These are phyloP conservation scores for Hypoxylon sp. DNA, from an alignment of 2,329 filamentous ascomycete genomes.

Conservation along the genomic window DNA sequence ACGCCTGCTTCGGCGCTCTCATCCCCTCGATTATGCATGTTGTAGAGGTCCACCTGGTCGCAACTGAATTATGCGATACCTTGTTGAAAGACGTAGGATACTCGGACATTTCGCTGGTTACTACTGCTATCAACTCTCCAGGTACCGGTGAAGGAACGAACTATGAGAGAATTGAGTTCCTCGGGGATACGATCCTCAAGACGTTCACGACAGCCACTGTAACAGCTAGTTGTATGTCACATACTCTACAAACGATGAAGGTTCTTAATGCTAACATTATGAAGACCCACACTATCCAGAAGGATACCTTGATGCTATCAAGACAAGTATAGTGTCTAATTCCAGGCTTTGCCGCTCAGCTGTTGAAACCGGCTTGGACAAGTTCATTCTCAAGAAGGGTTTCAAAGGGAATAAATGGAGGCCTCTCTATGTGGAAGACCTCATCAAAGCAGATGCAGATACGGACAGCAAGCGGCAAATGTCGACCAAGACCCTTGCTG, in stretches of 20 bases:
- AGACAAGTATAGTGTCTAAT: constrained; percentile 82
- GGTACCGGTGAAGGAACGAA: constrained; percentile 72
- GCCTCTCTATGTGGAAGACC: constrained; percentile 70
- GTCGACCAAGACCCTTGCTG: constrained; percentile 84
- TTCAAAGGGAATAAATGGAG: constrained; percentile 83
- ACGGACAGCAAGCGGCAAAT: constrained; percentile 27
- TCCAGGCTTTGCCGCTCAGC: constrained; percentile 77
- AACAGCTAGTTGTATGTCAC: constrained; percentile 64
- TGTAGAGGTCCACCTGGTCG: constrained; percentile 76
- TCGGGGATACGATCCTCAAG: constrained; percentile 89
- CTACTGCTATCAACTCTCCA: constrained; percentile 79
- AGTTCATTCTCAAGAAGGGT: constrained; percentile 76
- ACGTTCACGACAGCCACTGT: constrained; percentile 78
- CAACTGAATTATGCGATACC: constrained; percentile 70
- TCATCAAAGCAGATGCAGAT: constrained; percentile 48
- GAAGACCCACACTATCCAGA: constrained; percentile 80
- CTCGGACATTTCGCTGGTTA: constrained; percentile 67
- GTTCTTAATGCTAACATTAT: constrained; percentile 33
- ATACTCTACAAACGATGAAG: not conserved
- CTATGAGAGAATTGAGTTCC: constrained; percentile 88
- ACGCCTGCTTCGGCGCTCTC: constrained; percentile 70
- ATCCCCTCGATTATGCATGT: constrained; percentile 81
- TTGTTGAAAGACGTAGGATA: constrained; percentile 69
- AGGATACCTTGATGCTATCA: constrained; percentile 77
- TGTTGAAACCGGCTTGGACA: constrained; percentile 74